Evolutionary conservation across 2,329 filamentous ascomycete genomes (phyloP), one percentile per base, ranked within the genome.

Genomic region (Claviceps quebecensis): DNA sequence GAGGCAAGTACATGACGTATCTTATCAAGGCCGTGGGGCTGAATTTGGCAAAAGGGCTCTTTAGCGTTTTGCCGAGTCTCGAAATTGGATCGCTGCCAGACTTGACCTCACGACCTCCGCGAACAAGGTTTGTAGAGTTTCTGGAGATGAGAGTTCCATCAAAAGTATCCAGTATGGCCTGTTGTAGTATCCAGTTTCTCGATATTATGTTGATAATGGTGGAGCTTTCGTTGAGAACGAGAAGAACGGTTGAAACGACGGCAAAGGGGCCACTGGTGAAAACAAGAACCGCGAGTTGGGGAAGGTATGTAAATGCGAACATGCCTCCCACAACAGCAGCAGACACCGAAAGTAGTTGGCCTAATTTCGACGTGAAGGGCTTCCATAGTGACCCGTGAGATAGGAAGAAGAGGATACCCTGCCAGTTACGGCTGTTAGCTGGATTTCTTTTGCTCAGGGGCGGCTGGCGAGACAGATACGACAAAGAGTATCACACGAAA

Each of bases 301-400:
- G 91, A 8, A 83, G 63, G 65, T 95, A 96, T 47, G 89, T 86
- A 63, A 96, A 82, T 58, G 85, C 72, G 68, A 97, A 96, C 87
- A 96, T 94, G 65, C 78, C 73, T 11, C 74, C 73, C 1, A 90
- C 83, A 45, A 96, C 82, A 45, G 79, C 77, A 9, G 83, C 66
- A 14, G 86, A 88, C 2, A 95, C 76, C 1, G 77, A 74, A 48
- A 94, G 58, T 29, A 84, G 88, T 2, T 78, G 76, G 1, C 72
- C 64, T 45, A 83, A 64, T 53, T 73, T 73, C 6, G 73, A 75
- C 39, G 75, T 56, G 44, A 83, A 74, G 1, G 80, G 80, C 59
- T 73, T 74, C 79, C 79, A 83, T 45, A 83, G 64, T 6, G 72
- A 64, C 16, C 69, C 70, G 56, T 82, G 77, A 23, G 69, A 70